Conservation (phyloP, 1,139 yeast species). For the Tardiomyces blankii region DNA sequence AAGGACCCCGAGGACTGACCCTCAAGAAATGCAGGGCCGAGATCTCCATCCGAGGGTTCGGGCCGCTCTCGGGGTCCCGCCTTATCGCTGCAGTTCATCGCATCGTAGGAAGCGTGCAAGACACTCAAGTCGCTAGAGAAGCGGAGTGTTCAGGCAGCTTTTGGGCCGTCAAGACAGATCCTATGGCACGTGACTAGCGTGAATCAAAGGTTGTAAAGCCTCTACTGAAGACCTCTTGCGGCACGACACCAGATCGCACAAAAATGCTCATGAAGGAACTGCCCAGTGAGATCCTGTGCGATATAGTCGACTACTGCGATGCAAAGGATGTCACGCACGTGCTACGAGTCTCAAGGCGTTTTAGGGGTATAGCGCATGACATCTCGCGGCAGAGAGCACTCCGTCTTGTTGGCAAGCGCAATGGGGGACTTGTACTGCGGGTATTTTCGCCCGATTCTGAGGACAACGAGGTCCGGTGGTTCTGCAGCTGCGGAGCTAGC, state of each 20-base stretch:
- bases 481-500: not conserved
- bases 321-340: not conserved
- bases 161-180: too few species aligned
- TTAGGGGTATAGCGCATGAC: not conserved
- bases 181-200: too few species aligned
- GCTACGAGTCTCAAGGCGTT: not conserved
- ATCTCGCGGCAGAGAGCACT: not conserved
- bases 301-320: not conserved
- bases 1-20: too few species aligned
- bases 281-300: not conserved
- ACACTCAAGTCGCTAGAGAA: too few species aligned
- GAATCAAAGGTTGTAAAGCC: too few species aligned
- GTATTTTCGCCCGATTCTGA: not conserved
- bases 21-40: slow-evolving; percentile 3
- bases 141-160: too few species aligned
- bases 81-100: too few species aligned
- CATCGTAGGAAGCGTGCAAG: too few species aligned
- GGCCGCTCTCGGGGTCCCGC: not conserved
- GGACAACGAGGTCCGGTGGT: not conserved
- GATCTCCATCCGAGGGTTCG: slow-evolving; percentile 1
- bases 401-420: not conserved
- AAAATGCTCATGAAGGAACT: not conserved
- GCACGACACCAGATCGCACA: too few species aligned
- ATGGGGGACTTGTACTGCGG: not conserved
- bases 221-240: too few species aligned